A percentile compares a stretch with the other conserved stretches of the same genome.
phyloP scores from a whole-genome alignment of 2,329 filamentous ascomycete genomes.

The Aspergillus bombycis region DNA sequence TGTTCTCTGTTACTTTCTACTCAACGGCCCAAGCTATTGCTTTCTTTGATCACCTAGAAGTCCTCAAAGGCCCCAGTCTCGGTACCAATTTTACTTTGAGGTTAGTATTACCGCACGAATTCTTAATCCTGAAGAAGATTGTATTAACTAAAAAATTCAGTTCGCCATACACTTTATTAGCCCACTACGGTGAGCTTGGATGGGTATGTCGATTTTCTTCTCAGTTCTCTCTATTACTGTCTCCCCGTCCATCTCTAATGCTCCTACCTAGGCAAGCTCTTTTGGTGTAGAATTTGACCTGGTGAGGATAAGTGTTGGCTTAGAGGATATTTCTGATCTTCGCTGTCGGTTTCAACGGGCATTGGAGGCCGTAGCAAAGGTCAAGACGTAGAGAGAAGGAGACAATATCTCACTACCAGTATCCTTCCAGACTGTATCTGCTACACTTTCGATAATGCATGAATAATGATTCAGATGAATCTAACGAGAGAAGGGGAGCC shows the following conservation, averaged over 20 bases:
- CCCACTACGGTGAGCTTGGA: slow-evolving; percentile 88
- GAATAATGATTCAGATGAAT: background rate
- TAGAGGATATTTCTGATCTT: slow-evolving; percentile 76
- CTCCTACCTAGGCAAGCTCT: slow-evolving; percentile 58
- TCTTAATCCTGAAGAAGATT: background rate
- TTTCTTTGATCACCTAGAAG: slow-evolving; percentile 85
- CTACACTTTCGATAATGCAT: background rate
- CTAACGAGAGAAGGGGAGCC: too few species aligned
- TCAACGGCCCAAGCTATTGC: slow-evolving; percentile 69
- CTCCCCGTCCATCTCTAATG: background rate
- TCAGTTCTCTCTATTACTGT: background rate
- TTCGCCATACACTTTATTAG: slow-evolving; percentile 87
- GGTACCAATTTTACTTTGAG: slow-evolving; percentile 95
- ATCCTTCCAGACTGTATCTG: slow-evolving; percentile 41
- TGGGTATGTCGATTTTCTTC: slow-evolving; percentile 62
- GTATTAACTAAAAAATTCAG: slow-evolving; percentile 39
- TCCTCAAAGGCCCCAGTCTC: slow-evolving; percentile 89
- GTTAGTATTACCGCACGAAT: slow-evolving; percentile 32
- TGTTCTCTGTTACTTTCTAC: slow-evolving; percentile 83
- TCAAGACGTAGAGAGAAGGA: slow-evolving; percentile 46
- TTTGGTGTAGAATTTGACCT: slow-evolving; percentile 82
- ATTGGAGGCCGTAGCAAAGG: slow-evolving; percentile 59
- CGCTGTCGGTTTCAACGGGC: slow-evolving; percentile 67
- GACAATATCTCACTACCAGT: slow-evolving; percentile 43
- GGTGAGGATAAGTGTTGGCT: slow-evolving; percentile 83